Evolutionary conservation across 1,284 basidiomycete genomes (phyloP).

Genomic region (Cryptococcus sp.): DNA sequence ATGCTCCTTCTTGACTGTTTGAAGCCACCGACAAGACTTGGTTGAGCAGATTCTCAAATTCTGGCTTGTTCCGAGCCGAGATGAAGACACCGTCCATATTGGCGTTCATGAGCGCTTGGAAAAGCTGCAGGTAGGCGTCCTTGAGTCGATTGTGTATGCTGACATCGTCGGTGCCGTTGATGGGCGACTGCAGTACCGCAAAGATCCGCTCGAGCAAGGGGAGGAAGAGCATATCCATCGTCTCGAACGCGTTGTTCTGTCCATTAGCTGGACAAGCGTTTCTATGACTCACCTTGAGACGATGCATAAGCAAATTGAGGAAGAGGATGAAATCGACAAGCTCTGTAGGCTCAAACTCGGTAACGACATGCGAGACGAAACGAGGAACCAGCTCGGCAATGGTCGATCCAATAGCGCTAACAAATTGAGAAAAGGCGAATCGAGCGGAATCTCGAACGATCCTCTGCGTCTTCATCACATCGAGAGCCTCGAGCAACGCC

Average conservation of each 20-base stretch:
- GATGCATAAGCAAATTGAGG: slow-evolving; percentile 83
- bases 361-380: slow-evolving; percentile 80
- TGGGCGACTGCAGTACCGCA: slow-evolving; percentile 70
- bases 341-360: slow-evolving; percentile 87
- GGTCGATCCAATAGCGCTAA: slow-evolving; percentile 79
- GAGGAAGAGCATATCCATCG: slow-evolving; percentile 84
- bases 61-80: slow-evolving; percentile 68
- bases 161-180: slow-evolving; percentile 85
- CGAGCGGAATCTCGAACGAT: slow-evolving; percentile 91
- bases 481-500: slow-evolving; percentile 78
- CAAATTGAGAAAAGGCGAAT: slow-evolving; percentile 87
- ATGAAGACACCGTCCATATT: slow-evolving; percentile 79
- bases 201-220: slow-evolving; percentile 82
- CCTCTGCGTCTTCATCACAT: slow-evolving; percentile 80
- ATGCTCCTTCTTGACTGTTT: slow-evolving; percentile 64
- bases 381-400: slow-evolving; percentile 45
- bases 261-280: slow-evolving; percentile 9
- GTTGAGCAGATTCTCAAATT: slow-evolving; percentile 71
- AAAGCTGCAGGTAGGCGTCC: slow-evolving; percentile 78
- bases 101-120: slow-evolving; percentile 75
- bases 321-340: slow-evolving; percentile 95
- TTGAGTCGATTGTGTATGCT: slow-evolving; percentile 79
- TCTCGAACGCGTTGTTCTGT: slow-evolving; percentile 50
- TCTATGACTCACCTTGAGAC: slow-evolving; percentile 66
- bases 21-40: slow-evolving; percentile 58